Base-by-base conservation (phyloP, 2,329 filamentous ascomycete genomes). In the Aulographum hederae region DNA sequence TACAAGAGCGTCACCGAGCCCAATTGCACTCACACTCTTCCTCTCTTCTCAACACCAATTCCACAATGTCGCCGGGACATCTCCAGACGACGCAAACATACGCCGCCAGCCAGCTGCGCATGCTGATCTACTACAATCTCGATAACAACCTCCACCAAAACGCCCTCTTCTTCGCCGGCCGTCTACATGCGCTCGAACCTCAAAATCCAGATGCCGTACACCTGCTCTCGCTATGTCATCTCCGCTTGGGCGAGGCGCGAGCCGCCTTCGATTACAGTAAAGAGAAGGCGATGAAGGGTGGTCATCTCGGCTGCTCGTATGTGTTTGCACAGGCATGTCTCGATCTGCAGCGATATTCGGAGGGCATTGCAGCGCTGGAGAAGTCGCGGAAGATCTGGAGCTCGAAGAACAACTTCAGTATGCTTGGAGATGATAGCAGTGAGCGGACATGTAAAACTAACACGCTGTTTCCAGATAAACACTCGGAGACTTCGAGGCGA, bases 121-220 rank as follows among this genome's bases (percentile, higher is more conserved):
- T 75, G 43, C 59, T 75, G 30, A 67, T 78, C 38, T 73, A 72
- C 56, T 76, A 78, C 50, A 66, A 75, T 48, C 73, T 98, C 52
- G 89, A 98, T 61, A 92, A 93, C 50, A 76, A 84, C 47, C 72
- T 85, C 23, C 67, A 78, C 48, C 74, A 85, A 34, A 95, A 92
- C 50, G 89, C 89, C 34, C 73, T 93, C 26, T 98, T 98, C 58
- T 81, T 93, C 38, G 79, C 89, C 37, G 81, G 86, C 47, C 73
- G 89, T 40, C 69, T 94, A 14, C 67, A 73, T 38, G 85, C 82
- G 31, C 79, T 86, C 44, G 86, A 95, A 45, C 71, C 78, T 16
- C 73, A 78, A 44, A 79, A 75, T 14, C 65, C 69, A 36, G 89
- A 98, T 54, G 75, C 81, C 18, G 65, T 73, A 28, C 85, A 92